Percentiles rank a stretch among this genome's conserved stretches.
Evolutionary conservation across 495 filamentous ascomycete species (phyloP).

Genomic region (Penicillium robsamsonii): DNA sequence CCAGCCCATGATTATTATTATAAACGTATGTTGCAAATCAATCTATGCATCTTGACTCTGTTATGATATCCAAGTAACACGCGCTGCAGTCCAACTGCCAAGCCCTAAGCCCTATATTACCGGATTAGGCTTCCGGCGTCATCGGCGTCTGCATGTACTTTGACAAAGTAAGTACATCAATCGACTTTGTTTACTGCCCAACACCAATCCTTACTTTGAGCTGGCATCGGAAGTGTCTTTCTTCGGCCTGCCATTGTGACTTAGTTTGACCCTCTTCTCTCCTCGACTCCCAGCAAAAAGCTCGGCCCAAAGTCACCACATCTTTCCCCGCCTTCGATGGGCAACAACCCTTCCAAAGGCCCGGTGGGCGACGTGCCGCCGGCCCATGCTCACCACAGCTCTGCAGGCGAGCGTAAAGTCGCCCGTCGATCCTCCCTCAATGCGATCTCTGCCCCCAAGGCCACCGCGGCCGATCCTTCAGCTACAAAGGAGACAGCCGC

Average conservation of each 20-base stretch:
- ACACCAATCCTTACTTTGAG: constrained; percentile 15
- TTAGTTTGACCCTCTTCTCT: constrained; percentile 15
- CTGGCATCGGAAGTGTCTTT: constrained; percentile 12
- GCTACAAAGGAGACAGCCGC: constrained; percentile 43
- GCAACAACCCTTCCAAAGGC: constrained; percentile 52
- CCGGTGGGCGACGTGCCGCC: constrained; percentile 37
- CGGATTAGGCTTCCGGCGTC: constrained; percentile 22
- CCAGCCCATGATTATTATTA: constrained; percentile 15
- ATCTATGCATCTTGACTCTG: constrained; percentile 4
- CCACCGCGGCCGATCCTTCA: constrained; percentile 42
- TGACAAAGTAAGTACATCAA: constrained; percentile 11
- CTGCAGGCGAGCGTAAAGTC: constrained; percentile 37
- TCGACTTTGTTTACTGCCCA: constrained; percentile 8
- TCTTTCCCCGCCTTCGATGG: constrained; percentile 42
- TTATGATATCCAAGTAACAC: constrained; percentile 10
- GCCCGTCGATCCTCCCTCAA: constrained; percentile 42
- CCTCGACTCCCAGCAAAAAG: constrained; percentile 5
- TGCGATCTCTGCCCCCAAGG: constrained; percentile 38
- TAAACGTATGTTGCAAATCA: background rate
- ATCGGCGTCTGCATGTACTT: constrained; percentile 22
- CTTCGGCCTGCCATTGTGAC: constrained; percentile 28
- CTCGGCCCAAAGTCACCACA: constrained; percentile 5
- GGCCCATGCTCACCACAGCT: constrained; percentile 25
- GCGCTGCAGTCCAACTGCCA: constrained; percentile 1
- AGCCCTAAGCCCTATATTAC: constrained; percentile 31